Conservation (phyloP, 768 basidiomycete species). For the Grammothele lineata region DNA sequence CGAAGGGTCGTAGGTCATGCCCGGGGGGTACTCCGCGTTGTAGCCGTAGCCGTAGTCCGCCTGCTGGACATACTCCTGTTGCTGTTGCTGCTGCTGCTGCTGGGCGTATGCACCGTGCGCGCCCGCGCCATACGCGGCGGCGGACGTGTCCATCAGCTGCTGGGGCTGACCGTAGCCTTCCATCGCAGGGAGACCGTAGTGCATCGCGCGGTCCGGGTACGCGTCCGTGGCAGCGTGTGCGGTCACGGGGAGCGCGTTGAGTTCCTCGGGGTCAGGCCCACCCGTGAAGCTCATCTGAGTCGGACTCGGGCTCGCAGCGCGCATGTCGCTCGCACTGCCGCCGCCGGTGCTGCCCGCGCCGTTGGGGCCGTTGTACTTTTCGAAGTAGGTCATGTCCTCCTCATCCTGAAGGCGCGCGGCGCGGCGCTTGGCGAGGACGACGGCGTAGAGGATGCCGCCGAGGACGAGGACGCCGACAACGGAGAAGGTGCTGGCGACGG, state of each 20-base stretch:
- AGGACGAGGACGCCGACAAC: constrained; percentile 35
- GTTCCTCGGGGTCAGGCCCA: constrained; percentile 10
- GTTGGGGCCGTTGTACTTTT: constrained; percentile 20
- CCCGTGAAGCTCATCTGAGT: constrained; percentile 2
- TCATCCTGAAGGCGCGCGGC: constrained; percentile 23
- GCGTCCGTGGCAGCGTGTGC: constrained; percentile 19
- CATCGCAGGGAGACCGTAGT: constrained; percentile 21
- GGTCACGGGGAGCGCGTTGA: constrained; percentile 9
- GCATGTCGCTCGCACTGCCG: background rate
- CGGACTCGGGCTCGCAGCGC: background rate
- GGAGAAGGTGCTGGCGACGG: constrained; percentile 43
- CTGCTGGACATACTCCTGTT: constrained; percentile 8
- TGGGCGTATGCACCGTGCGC: background rate
- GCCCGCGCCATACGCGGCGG: background rate
- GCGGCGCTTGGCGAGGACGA: constrained; percentile 29
- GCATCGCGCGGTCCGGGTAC: constrained; percentile 25
- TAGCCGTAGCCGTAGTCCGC: background rate
- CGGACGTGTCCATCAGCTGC: constrained; percentile 15
- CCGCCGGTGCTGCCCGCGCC: constrained; percentile 7
- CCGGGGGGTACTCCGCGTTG: constrained; percentile 27
- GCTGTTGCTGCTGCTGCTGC: background rate
- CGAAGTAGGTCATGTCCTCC: constrained; percentile 27
- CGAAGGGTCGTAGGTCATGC: constrained; percentile 22
- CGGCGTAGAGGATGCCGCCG: constrained; percentile 27
- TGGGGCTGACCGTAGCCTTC: constrained; percentile 18